These are phyloP conservation scores for Hordeum vulgare DNA, from an alignment of 176 grass and related monocot genomes.

Conservation along the genomic window DNA sequence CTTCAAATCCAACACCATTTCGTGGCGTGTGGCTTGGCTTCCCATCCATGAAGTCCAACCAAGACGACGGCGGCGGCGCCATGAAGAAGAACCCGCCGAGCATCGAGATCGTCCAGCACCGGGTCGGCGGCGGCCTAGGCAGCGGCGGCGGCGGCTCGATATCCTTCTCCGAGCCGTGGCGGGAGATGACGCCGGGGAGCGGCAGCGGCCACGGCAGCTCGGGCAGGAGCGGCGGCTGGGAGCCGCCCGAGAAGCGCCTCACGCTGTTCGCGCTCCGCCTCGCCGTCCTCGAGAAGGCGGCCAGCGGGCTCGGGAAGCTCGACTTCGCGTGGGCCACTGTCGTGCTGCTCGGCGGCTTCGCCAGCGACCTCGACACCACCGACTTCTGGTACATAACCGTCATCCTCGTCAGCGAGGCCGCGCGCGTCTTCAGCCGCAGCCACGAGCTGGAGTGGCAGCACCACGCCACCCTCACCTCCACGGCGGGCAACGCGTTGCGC, in stretches of 20 bases:
- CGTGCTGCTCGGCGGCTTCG: conserved; percentile 59
- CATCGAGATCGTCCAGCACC: neutral
- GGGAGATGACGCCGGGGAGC: conserved; percentile 6
- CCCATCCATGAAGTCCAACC: neutral
- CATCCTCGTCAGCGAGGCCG: conserved; percentile 37
- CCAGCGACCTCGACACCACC: neutral
- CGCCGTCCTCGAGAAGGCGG: conserved; percentile 54
- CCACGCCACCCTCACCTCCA: conserved; percentile 22
- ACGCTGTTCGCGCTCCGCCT: conserved; percentile 53
- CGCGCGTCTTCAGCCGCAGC: conserved; percentile 38
- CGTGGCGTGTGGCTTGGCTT: neutral
- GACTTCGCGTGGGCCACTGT: conserved; percentile 66
- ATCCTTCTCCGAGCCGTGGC: conserved; percentile 28
- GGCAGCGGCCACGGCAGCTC: neutral
- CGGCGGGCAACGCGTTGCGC: conserved; percentile 10
- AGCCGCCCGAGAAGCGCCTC: conserved; percentile 52
- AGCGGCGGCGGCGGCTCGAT: neutral
- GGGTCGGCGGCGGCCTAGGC: neutral
- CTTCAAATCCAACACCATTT: neutral
- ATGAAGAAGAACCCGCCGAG: neutral
- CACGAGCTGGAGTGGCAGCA: conserved; percentile 86
- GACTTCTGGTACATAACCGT: conserved; percentile 74
- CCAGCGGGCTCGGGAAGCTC: conserved; percentile 38
- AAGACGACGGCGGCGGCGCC: neutral
- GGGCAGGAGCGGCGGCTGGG: neutral